phyloP scores from a whole-genome alignment of 1,139 yeast species.

The Maudiozyma humilis region DNA sequence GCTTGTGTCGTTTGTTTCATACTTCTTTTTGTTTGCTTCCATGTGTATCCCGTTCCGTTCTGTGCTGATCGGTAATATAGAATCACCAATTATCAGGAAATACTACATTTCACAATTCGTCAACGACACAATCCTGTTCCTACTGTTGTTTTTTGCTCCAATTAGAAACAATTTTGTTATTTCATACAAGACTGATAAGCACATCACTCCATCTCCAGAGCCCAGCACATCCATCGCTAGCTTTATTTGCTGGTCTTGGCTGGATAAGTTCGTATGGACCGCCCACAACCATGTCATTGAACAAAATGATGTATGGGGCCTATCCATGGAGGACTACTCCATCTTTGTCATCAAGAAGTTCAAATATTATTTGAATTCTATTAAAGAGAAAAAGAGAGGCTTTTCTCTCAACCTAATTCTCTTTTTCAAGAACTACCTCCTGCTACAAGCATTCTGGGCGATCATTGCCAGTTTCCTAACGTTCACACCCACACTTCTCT shows the following conservation, averaged over 20 bases:
- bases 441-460: conserved; percentile 68
- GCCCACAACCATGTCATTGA: conserved; percentile 54
- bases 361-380: conserved; percentile 36
- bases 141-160: conserved; percentile 53
- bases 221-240: conserved; percentile 53
- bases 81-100: conserved; percentile 25
- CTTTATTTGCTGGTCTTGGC: conserved; percentile 67
- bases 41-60: conserved; percentile 59
- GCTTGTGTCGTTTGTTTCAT: conserved; percentile 57
- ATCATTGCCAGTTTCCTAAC: conserved; percentile 52
- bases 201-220: conserved; percentile 65
- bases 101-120: conserved; percentile 46
- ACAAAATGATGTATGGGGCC: conserved; percentile 74
- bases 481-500: conserved; percentile 71
- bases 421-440: conserved; percentile 54
- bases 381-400: conserved; percentile 35
- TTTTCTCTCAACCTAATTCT: conserved; percentile 53
- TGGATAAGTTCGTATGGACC: conserved; percentile 57
- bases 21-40: conserved; percentile 40
- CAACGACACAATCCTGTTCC: conserved; percentile 38
- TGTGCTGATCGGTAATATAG: conserved; percentile 44
- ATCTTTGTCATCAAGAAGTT: conserved; percentile 57
- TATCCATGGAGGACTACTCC: conserved; percentile 74
- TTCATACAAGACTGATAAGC: conserved; percentile 41
- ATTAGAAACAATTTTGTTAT: conserved; percentile 55